Base-by-base conservation (phyloP, 805 yeast genomes). In the Brettanomyces naardenensis region DNA sequence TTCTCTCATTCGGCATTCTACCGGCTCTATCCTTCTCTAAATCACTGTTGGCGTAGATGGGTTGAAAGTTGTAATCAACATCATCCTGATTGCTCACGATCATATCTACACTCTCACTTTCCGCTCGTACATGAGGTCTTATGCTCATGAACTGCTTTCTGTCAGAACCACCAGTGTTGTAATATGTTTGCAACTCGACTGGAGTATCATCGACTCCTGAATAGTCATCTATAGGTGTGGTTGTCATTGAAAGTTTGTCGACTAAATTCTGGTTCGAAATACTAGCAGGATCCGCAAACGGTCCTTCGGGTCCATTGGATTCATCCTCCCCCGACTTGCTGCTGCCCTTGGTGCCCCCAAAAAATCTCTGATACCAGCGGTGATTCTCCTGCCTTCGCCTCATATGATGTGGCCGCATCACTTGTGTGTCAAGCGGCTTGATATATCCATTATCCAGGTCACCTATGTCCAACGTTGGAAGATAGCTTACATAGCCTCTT, bases 161-260 rank as follows among this genome's bases (percentile, higher is more conserved):
- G n/a, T n/a, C n/a, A n/a, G n/a, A n/a, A n/a, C n/a, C n/a, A n/a
- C n/a, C n/a, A n/a, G n/a, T 15, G 19, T 19, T 15, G 22, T 10
- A 11, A 18, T 35, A 29, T 21, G 44, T 39, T 21, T 57, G 59
- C 18, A 49, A 30, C 37, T 58, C 62, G 9, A 56, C 49, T 2
- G 61, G 61, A 27, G 52, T 33, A 19, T 51, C 56, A 28, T 51
- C 53, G 2, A 52, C 31, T 21, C 43, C 55, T 14, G 45, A 40
- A 36, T 52, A 51, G 35, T 58, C 61, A 39, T 58, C 64, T 6
- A 58, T 58, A 1, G 53, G 49, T 14, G 47, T 45, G 1, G 62
- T 54, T 19, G 9, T 4, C 6, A 28, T 10, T 18, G 30, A 15
- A 5, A 34, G 14, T 14, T 28, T 11, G 20, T 34, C 41, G 18